Evolutionary conservation across 495 filamentous ascomycete species (phyloP).

Genomic region (Podospora tetraspora): DNA sequence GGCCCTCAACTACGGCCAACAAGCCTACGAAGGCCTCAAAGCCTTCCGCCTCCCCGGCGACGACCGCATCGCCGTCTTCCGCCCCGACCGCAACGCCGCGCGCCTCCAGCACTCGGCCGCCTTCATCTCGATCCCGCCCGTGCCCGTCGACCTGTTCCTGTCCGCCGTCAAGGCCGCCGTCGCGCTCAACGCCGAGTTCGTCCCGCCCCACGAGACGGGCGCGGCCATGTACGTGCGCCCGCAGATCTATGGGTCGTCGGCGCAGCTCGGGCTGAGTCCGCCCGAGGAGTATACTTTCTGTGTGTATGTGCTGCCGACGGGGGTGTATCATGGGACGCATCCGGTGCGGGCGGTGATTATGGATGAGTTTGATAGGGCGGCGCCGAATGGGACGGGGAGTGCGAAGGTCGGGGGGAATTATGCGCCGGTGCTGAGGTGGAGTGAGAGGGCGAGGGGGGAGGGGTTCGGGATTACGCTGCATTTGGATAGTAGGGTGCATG

Average conservation of each 20-base stretch:
- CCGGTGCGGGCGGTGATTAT: conserved; percentile 75
- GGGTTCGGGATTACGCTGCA: conserved; percentile 86
- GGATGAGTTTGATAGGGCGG: conserved; percentile 69
- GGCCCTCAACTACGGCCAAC: conserved; percentile 86
- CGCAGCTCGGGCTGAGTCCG: conserved; percentile 74
- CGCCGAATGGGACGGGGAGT: conserved; percentile 66
- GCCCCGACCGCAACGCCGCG: conserved; percentile 70
- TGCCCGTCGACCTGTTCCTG: conserved; percentile 68
- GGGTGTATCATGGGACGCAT: conserved; percentile 82
- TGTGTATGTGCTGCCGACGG: conserved; percentile 79
- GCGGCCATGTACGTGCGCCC: conserved; percentile 88
- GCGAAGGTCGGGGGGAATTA: conserved; percentile 79
- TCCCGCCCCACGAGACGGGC: conserved; percentile 76
- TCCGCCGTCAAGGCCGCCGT: conserved; percentile 73
- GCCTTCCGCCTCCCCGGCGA: conserved; percentile 70
- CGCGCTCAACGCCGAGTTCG: conserved; percentile 76
- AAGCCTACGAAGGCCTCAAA: conserved; percentile 91
- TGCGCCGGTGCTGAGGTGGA: conserved; percentile 75
- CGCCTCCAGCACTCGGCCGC: conserved; percentile 73
- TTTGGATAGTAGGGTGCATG: conserved; percentile 71
- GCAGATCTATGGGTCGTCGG: conserved; percentile 73
- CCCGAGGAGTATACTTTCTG: conserved; percentile 85
- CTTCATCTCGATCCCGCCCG: conserved; percentile 71
- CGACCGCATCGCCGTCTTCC: conserved; percentile 68
- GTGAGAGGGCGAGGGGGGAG: conserved; percentile 62